Percentiles rank a stretch among this genome's conserved stretches.
Evolutionary conservation across 2,329 filamentous ascomycete genomes (phyloP).

Genomic region (Neofusicoccum sp.): DNA sequence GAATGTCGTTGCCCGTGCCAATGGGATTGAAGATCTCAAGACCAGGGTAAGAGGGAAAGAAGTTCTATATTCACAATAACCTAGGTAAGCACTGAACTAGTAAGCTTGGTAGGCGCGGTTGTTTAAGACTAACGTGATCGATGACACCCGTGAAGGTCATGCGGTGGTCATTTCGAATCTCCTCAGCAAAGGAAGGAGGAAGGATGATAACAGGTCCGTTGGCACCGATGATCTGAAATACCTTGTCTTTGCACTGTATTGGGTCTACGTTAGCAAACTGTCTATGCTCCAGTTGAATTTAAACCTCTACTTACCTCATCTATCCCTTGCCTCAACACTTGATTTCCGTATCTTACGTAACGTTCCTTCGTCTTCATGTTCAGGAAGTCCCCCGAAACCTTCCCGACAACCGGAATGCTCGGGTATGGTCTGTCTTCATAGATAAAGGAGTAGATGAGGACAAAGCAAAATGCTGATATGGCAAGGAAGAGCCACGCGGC

Average conservation of each 20-base stretch:
- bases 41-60: not conserved
- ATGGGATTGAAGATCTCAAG: constrained; percentile 6
- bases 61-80: no score
- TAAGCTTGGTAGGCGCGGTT: no score
- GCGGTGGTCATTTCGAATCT: not conserved
- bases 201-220: constrained; percentile 2
- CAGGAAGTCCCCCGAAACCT: not conserved
- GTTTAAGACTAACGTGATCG: not conserved
- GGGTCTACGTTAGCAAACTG: not conserved
- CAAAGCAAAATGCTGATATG: not conserved
- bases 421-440: constrained; percentile 11
- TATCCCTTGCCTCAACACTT: constrained; percentile 2
- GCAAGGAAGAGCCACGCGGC: not conserved
- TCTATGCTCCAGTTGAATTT: not conserved
- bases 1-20: constrained; percentile 8
- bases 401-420: not conserved
- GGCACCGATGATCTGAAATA: constrained; percentile 9
- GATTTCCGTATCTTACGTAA: not conserved
- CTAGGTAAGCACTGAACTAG: no score
- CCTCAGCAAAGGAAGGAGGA: not conserved
- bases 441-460: constrained; percentile 1
- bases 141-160: constrained; percentile 9
- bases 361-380: constrained; percentile 11
- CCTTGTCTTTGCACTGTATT: not conserved
- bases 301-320: not conserved